Evolutionary conservation across 768 basidiomycete species (phyloP).

Genomic region (Collybiopsis confluens): DNA sequence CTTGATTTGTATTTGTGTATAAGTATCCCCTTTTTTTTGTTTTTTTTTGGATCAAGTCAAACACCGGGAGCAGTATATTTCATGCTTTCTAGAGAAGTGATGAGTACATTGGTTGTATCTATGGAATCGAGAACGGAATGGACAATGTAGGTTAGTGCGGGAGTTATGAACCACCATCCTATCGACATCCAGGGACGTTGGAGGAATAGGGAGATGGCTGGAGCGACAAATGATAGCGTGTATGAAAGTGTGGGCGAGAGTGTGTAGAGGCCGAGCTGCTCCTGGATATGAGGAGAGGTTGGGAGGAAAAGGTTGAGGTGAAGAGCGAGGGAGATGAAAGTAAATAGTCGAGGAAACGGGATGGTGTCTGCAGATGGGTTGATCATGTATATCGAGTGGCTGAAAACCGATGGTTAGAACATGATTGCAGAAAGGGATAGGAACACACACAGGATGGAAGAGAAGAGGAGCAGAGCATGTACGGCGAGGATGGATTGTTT

Average conservation of each 20-base stretch:
- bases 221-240: conserved; percentile 41
- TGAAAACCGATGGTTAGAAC: conserved; percentile 15
- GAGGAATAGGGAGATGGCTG: conserved; percentile 43
- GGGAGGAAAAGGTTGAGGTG: conserved; percentile 48
- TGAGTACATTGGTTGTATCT: conserved; percentile 37
- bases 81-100: conserved; percentile 48
- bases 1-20: too few species aligned
- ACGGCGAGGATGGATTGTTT: conserved; percentile 34
- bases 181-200: conserved; percentile 49
- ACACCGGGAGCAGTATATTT: conserved; percentile 55
- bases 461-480: conserved; percentile 38
- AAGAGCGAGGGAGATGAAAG: conserved; percentile 44
- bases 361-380: conserved; percentile 32
- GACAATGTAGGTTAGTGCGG: conserved; percentile 37
- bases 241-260: conserved; percentile 27
- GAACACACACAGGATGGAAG: conserved; percentile 40
- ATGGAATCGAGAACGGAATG: conserved; percentile 44
- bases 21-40: too few species aligned
- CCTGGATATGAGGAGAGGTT: too few species aligned
- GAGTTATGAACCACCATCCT: conserved; percentile 49
- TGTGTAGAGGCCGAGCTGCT: conserved; percentile 31
- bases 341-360: conserved; percentile 40
- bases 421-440: background rate
- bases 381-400: conserved; percentile 46
- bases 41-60: too few species aligned